phyloP scores from a whole-genome alignment of 108 stramenopile species.

The Ochromonas danica region DNA sequence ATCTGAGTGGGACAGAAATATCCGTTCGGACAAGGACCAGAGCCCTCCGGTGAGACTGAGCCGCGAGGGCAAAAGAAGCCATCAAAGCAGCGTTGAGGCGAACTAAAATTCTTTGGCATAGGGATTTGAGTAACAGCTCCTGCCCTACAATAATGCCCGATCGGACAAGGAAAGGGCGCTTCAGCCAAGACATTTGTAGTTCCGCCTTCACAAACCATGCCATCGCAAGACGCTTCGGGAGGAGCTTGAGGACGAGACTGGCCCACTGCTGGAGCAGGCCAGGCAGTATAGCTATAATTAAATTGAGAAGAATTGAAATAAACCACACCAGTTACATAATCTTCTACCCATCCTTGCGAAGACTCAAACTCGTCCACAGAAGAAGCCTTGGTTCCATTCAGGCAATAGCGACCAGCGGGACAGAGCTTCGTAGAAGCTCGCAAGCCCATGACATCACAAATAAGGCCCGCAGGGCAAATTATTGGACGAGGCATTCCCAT shows the following conservation, averaged over 20 bases:
- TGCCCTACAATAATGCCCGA: conserved; percentile 65
- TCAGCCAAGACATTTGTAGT: conserved; percentile 50
- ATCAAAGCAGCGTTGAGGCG: conserved; percentile 74
- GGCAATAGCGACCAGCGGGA: conserved; percentile 67
- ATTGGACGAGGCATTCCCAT: conserved; percentile 60
- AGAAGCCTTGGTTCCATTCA: conserved; percentile 56
- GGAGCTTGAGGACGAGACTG: background rate
- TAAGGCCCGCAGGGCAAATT: conserved; percentile 66
- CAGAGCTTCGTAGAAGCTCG: conserved; percentile 53
- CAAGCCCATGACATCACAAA: conserved; percentile 65
- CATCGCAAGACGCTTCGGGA: conserved; percentile 12
- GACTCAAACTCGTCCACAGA: conserved; percentile 13
- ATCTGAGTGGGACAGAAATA: conserved; percentile 67
- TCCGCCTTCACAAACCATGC: conserved; percentile 8
- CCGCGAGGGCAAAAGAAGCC: conserved; percentile 80
- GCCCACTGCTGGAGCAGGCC: conserved; percentile 12
- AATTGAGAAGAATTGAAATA: conserved; percentile 19
- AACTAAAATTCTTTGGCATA: conserved; percentile 62
- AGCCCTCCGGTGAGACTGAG: conserved; percentile 64
- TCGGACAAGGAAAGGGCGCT: conserved; percentile 68
- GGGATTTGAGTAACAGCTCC: conserved; percentile 57
- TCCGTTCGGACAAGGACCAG: conserved; percentile 75
- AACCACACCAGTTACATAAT: conserved; percentile 28
- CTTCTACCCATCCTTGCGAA: background rate
- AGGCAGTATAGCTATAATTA: background rate